Evolutionary conservation across 495 filamentous ascomycete species (phyloP).

Genomic region (Penicillium roqueforti): DNA sequence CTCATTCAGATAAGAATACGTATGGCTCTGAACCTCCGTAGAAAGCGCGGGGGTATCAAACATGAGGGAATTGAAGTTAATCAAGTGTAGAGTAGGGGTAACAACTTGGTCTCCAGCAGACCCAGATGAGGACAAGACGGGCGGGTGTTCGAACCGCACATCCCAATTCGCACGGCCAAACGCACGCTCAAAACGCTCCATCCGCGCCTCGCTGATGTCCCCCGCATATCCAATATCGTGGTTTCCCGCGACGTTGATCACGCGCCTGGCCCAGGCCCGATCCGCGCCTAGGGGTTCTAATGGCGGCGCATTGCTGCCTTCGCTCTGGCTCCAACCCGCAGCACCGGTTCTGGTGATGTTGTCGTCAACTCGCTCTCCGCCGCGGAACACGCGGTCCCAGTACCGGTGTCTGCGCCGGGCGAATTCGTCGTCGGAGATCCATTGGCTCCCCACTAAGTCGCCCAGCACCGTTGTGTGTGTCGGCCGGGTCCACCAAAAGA

Average conservation of each 20-base stretch:
- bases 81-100: slow-evolving; percentile 60
- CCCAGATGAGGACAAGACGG: slow-evolving; percentile 22
- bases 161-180: slow-evolving; percentile 91
- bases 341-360: slow-evolving; percentile 42
- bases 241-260: slow-evolving; percentile 90
- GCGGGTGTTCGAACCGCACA: slow-evolving; percentile 57
- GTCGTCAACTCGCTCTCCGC: slow-evolving; percentile 63
- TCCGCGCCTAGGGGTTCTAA: slow-evolving; percentile 49
- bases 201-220: slow-evolving; percentile 66
- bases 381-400: slow-evolving; percentile 76
- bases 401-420: slow-evolving; percentile 62
- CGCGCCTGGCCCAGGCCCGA: slow-evolving; percentile 60
- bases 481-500: slow-evolving; percentile 74
- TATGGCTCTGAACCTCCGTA: slow-evolving; percentile 58
- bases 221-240: slow-evolving; percentile 96
- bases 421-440: slow-evolving; percentile 87
- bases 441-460: slow-evolving; percentile 93
- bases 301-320: slow-evolving; percentile 34
- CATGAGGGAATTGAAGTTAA: slow-evolving; percentile 87
- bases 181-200: slow-evolving; percentile 71
- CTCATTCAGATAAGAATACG: slow-evolving; percentile 73
- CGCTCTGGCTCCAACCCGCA: slow-evolving; percentile 14
- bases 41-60: slow-evolving; percentile 77
- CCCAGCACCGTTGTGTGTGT: slow-evolving; percentile 88
- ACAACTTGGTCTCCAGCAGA: slow-evolving; percentile 9